Conservation (phyloP, 352 stramenopile species). For the Globisporangium solare region DNA sequence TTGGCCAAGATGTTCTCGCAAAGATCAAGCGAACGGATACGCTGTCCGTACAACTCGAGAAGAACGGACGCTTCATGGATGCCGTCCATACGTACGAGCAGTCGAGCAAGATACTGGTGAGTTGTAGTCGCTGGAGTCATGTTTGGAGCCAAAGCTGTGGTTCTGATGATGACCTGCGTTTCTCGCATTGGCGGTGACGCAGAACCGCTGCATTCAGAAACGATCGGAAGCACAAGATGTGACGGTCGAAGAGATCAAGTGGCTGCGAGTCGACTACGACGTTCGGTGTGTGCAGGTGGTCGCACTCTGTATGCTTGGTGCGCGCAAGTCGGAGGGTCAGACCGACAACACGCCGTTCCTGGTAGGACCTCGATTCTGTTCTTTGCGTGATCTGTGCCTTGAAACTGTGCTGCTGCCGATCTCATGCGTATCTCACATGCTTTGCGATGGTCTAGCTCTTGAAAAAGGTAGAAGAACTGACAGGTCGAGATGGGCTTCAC, state of each 20-base stretch:
- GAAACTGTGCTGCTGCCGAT: no score
- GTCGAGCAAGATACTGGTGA: slow-evolving; percentile 63
- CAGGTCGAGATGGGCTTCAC: slow-evolving; percentile 43
- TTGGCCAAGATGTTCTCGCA: slow-evolving; percentile 46
- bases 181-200: not conserved
- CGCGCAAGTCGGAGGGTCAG: slow-evolving; percentile 33
- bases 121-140: not conserved
- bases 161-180: no score
- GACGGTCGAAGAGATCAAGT: slow-evolving; percentile 53
- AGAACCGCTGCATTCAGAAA: slow-evolving; percentile 70
- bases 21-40: slow-evolving; percentile 60
- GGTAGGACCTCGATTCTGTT: slow-evolving; percentile 8
- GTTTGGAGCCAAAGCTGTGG: no score
- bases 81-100: slow-evolving; percentile 71
- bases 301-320: slow-evolving; percentile 61
- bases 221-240: slow-evolving; percentile 40
- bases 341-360: slow-evolving; percentile 61
- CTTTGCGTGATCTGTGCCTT: slow-evolving; percentile 7
- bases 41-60: slow-evolving; percentile 60
- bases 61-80: slow-evolving; percentile 55
- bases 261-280: slow-evolving; percentile 66
- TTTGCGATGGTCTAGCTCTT: slow-evolving; percentile 27
- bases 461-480: slow-evolving; percentile 66
- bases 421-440: no score
- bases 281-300: slow-evolving; percentile 72